Evolutionary conservation across 2,329 filamentous ascomycete genomes (phyloP), one percentile per base, ranked within the genome.

Genomic region (Nannizziopsis arthrosporioides): DNA sequence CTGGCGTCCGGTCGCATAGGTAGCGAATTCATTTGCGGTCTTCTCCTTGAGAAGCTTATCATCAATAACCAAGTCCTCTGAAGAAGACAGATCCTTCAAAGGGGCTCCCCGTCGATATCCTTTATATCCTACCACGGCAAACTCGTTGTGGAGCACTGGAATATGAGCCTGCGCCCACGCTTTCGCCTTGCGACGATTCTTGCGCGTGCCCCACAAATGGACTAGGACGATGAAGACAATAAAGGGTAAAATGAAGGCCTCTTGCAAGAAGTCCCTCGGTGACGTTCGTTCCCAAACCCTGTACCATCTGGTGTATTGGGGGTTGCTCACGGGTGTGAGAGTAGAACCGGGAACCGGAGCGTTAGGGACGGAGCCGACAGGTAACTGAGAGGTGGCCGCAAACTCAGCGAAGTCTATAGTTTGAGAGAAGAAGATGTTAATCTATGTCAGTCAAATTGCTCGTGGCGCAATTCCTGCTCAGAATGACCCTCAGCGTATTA

Each of bases 281-380:
- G 81, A 81, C 60, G 89, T 81, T 61, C 92, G 87, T 76, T 96
- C 89, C 76, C 94, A 92, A 53, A 96, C 74, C 49, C 88, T 87
- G 72, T 96, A 98, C 92, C 92, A 98, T 73, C 86, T 87, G 44
- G 88, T 94, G 67, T 84, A 95, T 11, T 85, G 84, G 19, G 73
- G 70, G 38, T 64, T 67, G 39, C 74, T 73, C 41, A 68, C 65
- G 39, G 70, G 72, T 51, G 75, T 62, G 30, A 61, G 57, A 42
- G 68, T 65, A 37, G 68, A 55, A 27, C 64, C 50, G 50, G 58
- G 27, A 36, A 54, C 54, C 31, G 59, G 55, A 17, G 58, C 54
- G 14, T 63, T 68, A 49, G 75, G 76, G 18, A 72, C 66, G 5
- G 41, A 42, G 12, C 35, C n/a, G n/a, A 14, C 27, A 34, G 44